Evolutionary conservation across 192 early-diverging fungal species (phyloP).

Genomic region (Diversispora eburnea): DNA sequence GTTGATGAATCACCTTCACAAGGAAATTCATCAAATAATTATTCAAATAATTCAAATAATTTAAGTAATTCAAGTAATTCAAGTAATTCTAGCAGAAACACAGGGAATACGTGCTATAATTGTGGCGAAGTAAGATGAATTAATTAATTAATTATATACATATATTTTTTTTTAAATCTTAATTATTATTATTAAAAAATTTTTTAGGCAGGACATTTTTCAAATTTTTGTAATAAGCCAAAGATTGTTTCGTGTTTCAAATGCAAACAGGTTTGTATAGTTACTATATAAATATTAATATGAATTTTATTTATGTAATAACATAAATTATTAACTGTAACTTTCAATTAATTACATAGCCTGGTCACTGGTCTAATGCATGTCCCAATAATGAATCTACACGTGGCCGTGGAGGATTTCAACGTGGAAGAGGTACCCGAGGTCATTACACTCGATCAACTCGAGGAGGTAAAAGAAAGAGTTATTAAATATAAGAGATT

Average conservation of each 20-base stretch:
- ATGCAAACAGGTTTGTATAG: conserved; percentile 21
- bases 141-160: not conserved
- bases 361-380: not conserved
- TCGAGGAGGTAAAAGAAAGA: not conserved
- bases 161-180: not conserved
- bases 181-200: not conserved
- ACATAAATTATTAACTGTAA: too few relatives aligned
- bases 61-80: not conserved
- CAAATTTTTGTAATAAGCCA: not conserved
- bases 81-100: not conserved
- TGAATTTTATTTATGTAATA: too few relatives aligned
- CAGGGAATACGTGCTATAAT: not conserved
- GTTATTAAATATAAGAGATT: too few relatives aligned
- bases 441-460: not conserved
- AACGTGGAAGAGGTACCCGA: not conserved
- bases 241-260: conserved; percentile 18
- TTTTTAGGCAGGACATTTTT: not conserved
- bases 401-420: not conserved
- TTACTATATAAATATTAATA: too few relatives aligned
- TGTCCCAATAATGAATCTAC: not conserved
- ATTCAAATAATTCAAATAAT: not conserved
- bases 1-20: conserved; percentile 37
- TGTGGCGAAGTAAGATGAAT: conserved; percentile 5
- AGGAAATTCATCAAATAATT: not conserved
- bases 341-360: conserved; percentile 3